Percentiles rank a stretch among this genome's conserved stretches.
phyloP scores from a whole-genome alignment of 2,329 filamentous ascomycete genomes.

The Dendryphion nanum region DNA sequence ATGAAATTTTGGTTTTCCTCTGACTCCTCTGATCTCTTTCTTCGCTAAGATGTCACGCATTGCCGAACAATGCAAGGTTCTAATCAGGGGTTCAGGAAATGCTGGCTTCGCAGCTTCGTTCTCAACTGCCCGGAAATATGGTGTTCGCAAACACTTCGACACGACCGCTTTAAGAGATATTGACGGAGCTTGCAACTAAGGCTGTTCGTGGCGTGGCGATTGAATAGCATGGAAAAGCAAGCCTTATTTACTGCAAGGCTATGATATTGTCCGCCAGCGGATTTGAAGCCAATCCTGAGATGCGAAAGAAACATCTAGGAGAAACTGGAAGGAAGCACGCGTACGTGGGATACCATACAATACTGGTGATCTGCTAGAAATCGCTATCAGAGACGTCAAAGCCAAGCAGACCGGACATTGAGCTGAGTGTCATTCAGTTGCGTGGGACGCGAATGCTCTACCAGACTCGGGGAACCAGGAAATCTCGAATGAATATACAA shows the following conservation, averaged over 20 bases:
- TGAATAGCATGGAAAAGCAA: too few relatives aligned
- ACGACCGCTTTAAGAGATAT: too few relatives aligned
- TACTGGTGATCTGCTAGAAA: conserved; percentile 57
- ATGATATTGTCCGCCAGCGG: conserved; percentile 61
- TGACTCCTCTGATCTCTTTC: background rate
- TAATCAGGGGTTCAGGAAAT: conserved; percentile 64
- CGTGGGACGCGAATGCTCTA: conserved; percentile 64
- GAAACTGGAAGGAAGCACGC: conserved; percentile 61
- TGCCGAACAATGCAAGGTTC: conserved; percentile 29
- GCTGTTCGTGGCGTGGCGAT: too few relatives aligned
- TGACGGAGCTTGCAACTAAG: too few relatives aligned
- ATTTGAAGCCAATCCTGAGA: conserved; percentile 60
- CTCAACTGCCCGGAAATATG: conserved; percentile 53
- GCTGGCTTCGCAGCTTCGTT: conserved; percentile 63
- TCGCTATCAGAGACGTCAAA: conserved; percentile 49
- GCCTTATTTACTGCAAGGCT: too few relatives aligned
- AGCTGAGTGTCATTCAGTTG: conserved; percentile 63
- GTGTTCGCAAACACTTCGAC: conserved; percentile 39
- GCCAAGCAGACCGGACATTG: conserved; percentile 59
- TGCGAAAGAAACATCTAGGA: conserved; percentile 57
- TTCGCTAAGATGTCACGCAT: conserved; percentile 2
- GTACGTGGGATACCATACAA: conserved; percentile 66
- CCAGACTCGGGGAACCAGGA: conserved; percentile 54
- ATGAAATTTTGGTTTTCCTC: too few relatives aligned
- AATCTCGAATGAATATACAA: conserved; percentile 67